Base-by-base conservation (phyloP, 2,329 filamentous ascomycete genomes). In the Ceratocystis smalleyi region DNA sequence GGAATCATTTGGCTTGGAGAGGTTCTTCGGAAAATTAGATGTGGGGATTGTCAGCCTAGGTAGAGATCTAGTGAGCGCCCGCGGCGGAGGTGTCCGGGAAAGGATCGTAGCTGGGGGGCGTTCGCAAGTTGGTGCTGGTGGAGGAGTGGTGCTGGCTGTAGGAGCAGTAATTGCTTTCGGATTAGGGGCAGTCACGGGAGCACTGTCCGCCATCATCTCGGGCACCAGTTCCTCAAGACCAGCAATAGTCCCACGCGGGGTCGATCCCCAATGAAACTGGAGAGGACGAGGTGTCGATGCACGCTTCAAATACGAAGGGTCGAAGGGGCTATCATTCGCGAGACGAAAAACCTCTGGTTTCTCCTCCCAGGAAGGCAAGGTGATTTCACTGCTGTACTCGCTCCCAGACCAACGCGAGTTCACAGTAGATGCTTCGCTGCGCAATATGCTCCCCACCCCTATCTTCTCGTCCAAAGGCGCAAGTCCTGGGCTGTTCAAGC, bases 331-430 rank as follows among this genome's bases (percentile, higher is more conserved):
- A 5, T 54, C 35, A 5, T 62, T 59, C 4, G 49, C 17, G 6
- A 65, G n/a, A 27, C 49, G 60, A 19, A 65, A 61, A 2, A 64
- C 68, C 1, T 69, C 69, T 5, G 68, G 67, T 15, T 71, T 69
- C 2, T 68, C 66, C 5, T 70, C 69, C 59, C 62, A 61, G 8
- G 64, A 62, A 24, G 62, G 59, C 6, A 68, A 15, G 27, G 63
- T 45, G 19, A 65, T 64, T 2, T 68, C 67, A 24, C 61, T 40
- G 3, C 60, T 61, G 10, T 63, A 63, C 5, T 64, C 65, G 30
- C 51, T 64, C 32, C 62, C 65, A 6, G 43, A 35, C 59, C 47
- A 59, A 43, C 12, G 17, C 15, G 47, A 40, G 4, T 49, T 6
- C 7, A 51, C 22, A 6, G 47, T 24, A 40, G 59, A 59, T 17